These are phyloP conservation scores for Sporobolomyces roseus DNA, from an alignment of 768 basidiomycete species.

Conservation along the genomic window DNA sequence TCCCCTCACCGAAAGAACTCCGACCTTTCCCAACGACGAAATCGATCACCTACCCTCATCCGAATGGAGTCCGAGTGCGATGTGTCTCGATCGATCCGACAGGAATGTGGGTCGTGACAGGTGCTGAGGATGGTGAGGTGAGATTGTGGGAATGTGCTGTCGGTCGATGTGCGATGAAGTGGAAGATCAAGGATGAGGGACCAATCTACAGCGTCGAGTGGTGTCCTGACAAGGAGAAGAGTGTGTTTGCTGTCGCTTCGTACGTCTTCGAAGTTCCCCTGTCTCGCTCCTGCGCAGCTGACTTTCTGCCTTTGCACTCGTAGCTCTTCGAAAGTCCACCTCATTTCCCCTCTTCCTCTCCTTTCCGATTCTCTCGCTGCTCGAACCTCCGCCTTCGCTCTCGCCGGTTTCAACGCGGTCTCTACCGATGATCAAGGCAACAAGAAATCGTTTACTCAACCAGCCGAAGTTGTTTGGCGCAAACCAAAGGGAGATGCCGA, in stretches of 20 bases:
- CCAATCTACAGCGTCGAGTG: conserved; percentile 77
- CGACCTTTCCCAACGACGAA: conserved; percentile 89
- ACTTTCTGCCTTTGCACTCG: neutral
- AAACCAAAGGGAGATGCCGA: conserved; percentile 48
- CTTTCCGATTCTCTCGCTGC: conserved; percentile 58
- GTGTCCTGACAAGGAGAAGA: conserved; percentile 65
- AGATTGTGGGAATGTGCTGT: conserved; percentile 87
- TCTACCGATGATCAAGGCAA: conserved; percentile 37
- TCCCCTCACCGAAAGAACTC: conserved; percentile 84
- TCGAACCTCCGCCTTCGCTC: conserved; percentile 60
- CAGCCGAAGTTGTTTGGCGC: conserved; percentile 51
- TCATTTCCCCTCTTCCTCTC: conserved; percentile 75
- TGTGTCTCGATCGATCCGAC: conserved; percentile 77
- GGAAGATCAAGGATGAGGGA: conserved; percentile 58
- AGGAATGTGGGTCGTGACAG: conserved; percentile 85
- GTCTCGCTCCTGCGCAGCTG: neutral
- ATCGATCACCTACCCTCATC: conserved; percentile 67
- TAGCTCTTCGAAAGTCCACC: conserved; percentile 76
- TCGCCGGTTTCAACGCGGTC: conserved; percentile 65
- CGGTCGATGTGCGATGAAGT: conserved; percentile 79
- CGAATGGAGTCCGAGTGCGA: conserved; percentile 61
- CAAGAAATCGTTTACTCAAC: conserved; percentile 28
- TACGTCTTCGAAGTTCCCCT: conserved; percentile 10
- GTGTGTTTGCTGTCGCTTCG: conserved; percentile 44
- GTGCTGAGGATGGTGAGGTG: conserved; percentile 81